Conservation (phyloP, 345 rosid species). For the Aegle marmelos region DNA sequence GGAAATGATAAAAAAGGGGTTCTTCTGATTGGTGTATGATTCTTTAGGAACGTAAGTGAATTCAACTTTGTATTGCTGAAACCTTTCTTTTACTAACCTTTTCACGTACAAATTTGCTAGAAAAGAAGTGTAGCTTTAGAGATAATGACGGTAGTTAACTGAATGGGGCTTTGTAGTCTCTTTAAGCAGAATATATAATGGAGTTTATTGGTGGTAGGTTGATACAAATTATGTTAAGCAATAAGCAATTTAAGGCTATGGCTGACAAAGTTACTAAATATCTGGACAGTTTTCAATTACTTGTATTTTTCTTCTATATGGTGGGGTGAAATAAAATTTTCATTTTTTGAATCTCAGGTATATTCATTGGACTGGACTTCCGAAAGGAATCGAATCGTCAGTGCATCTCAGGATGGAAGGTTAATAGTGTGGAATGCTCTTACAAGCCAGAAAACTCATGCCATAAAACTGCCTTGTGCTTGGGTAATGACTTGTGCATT, state of each 20-base stretch:
- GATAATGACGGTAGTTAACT: not conserved
- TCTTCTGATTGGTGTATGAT: not conserved
- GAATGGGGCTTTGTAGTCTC: not conserved
- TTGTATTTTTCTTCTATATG: not conserved
- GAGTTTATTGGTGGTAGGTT: not conserved
- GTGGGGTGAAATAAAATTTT: slow-evolving; percentile 2
- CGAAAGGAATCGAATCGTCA: slow-evolving; percentile 80
- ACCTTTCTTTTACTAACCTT: not conserved
- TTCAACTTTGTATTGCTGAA: slow-evolving; percentile 4
- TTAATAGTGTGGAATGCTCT: slow-evolving; percentile 94
- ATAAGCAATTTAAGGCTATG: not conserved
- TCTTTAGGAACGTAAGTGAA: not conserved
- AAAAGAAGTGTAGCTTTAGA: not conserved
- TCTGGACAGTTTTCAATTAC: not conserved
- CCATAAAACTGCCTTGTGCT: slow-evolving; percentile 92
- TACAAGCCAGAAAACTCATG: slow-evolving; percentile 96
- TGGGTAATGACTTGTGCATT: slow-evolving; percentile 99
- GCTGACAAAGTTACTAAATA: not conserved
- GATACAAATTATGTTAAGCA: not conserved
- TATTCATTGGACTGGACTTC: slow-evolving; percentile 91
- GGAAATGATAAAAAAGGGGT: not conserved
- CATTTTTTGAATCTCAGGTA: slow-evolving; percentile 44
- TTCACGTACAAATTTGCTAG: not conserved
- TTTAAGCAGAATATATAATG: not conserved
- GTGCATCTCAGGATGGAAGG: slow-evolving; percentile 96